Evolutionary conservation across 2,329 filamentous ascomycete genomes (phyloP).

Genomic region (Phyllosticta ampelicida): DNA sequence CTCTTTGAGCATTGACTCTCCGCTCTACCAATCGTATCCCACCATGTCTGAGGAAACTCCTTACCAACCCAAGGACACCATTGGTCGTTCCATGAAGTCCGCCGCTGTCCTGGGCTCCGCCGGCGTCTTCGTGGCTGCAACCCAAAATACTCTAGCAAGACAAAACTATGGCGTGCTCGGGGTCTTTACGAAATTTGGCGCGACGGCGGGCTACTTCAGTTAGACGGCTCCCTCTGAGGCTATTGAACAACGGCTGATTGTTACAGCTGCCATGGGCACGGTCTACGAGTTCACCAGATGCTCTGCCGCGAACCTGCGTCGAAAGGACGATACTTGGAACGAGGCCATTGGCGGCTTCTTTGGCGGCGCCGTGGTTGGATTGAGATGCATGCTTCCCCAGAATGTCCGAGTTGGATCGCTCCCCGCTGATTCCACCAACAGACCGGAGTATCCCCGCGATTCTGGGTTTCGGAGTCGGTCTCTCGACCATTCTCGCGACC

Average conservation of each 20-base stretch:
- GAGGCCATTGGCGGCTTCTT: constrained; percentile 65
- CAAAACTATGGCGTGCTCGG: constrained; percentile 72
- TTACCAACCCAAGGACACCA: constrained; percentile 66
- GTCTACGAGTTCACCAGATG: constrained; percentile 67
- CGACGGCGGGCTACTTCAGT: constrained; percentile 61
- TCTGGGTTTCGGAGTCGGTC: constrained; percentile 53
- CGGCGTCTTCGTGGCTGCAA: constrained; percentile 62
- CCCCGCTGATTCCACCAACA: constrained; percentile 19
- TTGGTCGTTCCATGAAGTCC: constrained; percentile 55
- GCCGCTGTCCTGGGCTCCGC: constrained; percentile 53
- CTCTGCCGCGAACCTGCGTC: constrained; percentile 72
- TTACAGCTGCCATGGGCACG: constrained; percentile 57
- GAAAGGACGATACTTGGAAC: constrained; percentile 73
- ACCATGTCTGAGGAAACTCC: constrained; percentile 25
- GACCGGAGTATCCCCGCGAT: constrained; percentile 58
- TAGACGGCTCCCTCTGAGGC: constrained; percentile 21
- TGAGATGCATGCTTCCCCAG: constrained; percentile 49
- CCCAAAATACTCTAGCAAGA: constrained; percentile 79
- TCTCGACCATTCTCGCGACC: constrained; percentile 48
- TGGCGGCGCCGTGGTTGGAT: constrained; percentile 59
- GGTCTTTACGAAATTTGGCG: constrained; percentile 68
- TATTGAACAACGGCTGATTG: neutral
- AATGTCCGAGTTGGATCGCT: neutral
- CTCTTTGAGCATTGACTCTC: neutral
- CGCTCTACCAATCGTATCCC: constrained; percentile 14